These are phyloP conservation scores for Naganishia kalamii DNA, from an alignment of 768 basidiomycete genomes.

Conservation along the genomic window DNA sequence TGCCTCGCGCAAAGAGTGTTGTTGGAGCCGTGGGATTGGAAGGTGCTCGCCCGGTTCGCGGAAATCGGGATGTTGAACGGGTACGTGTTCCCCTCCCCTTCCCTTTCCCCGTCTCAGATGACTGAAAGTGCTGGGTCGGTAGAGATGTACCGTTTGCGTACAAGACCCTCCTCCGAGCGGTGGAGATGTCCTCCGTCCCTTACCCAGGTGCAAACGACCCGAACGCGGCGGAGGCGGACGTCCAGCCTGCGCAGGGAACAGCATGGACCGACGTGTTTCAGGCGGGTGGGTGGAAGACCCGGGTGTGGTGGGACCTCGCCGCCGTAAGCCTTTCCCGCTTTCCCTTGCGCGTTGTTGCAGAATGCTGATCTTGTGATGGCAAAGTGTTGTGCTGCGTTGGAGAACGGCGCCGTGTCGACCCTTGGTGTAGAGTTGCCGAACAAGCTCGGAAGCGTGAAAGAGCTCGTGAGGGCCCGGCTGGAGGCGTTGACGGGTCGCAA, in stretches of 20 bases:
- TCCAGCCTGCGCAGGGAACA: not conserved
- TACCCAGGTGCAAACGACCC: not conserved
- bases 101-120: not conserved
- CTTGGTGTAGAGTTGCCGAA: not conserved
- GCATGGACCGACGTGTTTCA: not conserved
- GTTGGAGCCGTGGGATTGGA: conserved; percentile 37
- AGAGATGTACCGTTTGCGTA: conserved; percentile 41
- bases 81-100: conserved; percentile 14
- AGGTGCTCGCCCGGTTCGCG: conserved; percentile 30
- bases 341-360: not conserved
- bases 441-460: conserved; percentile 28
- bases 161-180: conserved; percentile 37
- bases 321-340: conserved; percentile 17
- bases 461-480: conserved; percentile 26
- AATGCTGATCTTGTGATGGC: not conserved
- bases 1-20: conserved; percentile 37
- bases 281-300: conserved; percentile 24
- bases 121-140: not conserved
- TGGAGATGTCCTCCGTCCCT: conserved; percentile 40
- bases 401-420: not conserved
- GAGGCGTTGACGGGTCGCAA: conserved; percentile 31
- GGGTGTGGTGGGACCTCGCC: conserved; percentile 42
- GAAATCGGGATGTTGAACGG: conserved; percentile 38
- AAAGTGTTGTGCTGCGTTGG: not conserved
- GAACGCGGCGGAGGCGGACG: not conserved